Evolutionary conservation across 495 filamentous ascomycete species (phyloP), one percentile per base, ranked within the genome.

Genomic region (Penicillium desertorum): DNA sequence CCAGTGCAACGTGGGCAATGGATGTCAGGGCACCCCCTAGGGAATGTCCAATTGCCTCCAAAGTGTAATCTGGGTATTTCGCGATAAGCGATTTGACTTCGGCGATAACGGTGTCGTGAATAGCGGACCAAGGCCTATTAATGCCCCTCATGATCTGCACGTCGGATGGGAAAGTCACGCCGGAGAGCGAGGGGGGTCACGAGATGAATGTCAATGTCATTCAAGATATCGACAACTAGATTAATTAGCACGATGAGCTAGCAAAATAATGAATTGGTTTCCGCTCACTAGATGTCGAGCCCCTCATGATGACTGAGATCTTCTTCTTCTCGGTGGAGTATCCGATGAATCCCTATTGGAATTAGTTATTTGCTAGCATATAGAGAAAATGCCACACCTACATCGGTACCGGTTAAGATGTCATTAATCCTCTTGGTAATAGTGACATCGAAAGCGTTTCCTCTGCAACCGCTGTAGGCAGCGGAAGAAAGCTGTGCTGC

Each of bases 401-500:
- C 68, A 58, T 72, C 59, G 8, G 71, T 71, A 27, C 66, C 63
- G n/a, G 71, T 71, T 7, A 53, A 4, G 0, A 36, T 5, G 32
- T 72, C 59, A 25, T 61, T 32, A 16, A 73, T 64, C 12, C 59
- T 52, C 58, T 70, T 71, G 16, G 71, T 73, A 48, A 73, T 68
- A 9, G 57, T 70, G 17, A 71, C 60, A 59, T 73, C 71, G 25
- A 73, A 73, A 3, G 71, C 71, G 2, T 45, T 61, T 5, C 59
- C 57, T 14, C 14, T 54, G 37, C 69, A 73, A 42, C 67, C 69
- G 4, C 58, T 66, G 46, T 72, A 71, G 7, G 69, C 71, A 39
- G 69, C 71, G 11, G 71, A 73, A 6, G 71, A 70, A 5, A 73
- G 62, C n/a, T 73, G 43, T n/a, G 71, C 71, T 10, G 67, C 63